Percentiles rank a stretch among this genome's conserved stretches.
phyloP scores from a whole-genome alignment of 495 filamentous ascomycete species.

The Baudoinia panamericana region DNA sequence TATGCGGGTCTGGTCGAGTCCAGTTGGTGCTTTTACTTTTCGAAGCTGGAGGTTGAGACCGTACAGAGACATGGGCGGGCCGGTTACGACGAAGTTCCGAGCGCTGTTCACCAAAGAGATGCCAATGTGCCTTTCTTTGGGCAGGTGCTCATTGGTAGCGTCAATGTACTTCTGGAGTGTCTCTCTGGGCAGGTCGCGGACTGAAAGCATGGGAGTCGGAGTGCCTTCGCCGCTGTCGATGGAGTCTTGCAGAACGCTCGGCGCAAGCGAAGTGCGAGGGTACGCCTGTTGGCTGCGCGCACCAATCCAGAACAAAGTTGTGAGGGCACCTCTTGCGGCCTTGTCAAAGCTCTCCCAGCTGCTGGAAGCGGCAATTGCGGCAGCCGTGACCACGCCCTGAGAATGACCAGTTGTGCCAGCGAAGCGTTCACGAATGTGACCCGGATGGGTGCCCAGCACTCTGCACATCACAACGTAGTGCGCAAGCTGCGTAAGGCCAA shows the following conservation, averaged over 20 bases:
- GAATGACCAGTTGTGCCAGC: conserved; percentile 91
- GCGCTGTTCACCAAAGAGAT: conserved; percentile 95
- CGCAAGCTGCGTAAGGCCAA: conserved; percentile 85
- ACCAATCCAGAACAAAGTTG: conserved; percentile 98
- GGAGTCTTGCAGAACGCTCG: conserved; percentile 82
- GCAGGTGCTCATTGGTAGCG: conserved; percentile 89
- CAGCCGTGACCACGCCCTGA: conserved; percentile 86
- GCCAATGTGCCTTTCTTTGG: conserved; percentile 77
- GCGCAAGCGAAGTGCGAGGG: conserved; percentile 85
- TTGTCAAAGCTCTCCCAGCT: conserved; percentile 82
- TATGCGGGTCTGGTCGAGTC: conserved; percentile 86
- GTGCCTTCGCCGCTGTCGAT: conserved; percentile 84
- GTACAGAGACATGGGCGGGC: conserved; percentile 87
- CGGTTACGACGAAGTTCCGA: conserved; percentile 91
- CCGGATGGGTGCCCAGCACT: conserved; percentile 72
- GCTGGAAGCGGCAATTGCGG: conserved; percentile 75
- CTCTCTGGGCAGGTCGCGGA: conserved; percentile 73
- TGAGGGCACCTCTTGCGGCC: conserved; percentile 62
- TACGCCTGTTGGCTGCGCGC: conserved; percentile 97
- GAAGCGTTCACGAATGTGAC: conserved; percentile 67
- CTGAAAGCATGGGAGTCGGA: conserved; percentile 94
- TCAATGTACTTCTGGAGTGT: conserved; percentile 91
- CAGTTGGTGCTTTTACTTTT: conserved; percentile 93
- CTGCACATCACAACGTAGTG: conserved; percentile 91
- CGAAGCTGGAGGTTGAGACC: conserved; percentile 86